Conservation (phyloP, 495 filamentous ascomycete species). For the Aspergillus biplanus region DNA sequence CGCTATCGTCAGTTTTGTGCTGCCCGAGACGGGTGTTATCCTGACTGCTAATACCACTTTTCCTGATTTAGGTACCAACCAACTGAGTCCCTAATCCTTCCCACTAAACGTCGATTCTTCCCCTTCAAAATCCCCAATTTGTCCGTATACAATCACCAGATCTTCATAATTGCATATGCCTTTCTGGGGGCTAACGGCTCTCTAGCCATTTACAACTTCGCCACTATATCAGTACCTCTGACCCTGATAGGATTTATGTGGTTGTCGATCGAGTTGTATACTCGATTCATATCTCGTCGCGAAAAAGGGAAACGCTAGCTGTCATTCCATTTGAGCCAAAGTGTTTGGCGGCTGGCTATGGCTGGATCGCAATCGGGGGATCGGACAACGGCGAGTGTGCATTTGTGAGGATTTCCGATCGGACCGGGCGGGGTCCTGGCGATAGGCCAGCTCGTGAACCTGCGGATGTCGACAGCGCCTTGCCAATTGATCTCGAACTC, state of each 20-base stretch:
- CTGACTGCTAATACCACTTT: slow-evolving; percentile 20
- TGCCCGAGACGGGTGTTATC: slow-evolving; percentile 14
- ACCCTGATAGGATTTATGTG: slow-evolving; percentile 79
- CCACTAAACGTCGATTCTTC: slow-evolving; percentile 73
- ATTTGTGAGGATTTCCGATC: slow-evolving; percentile 65
- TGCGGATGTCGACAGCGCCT: slow-evolving; percentile 62
- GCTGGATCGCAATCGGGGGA: slow-evolving; percentile 90
- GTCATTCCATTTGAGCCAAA: slow-evolving; percentile 78
- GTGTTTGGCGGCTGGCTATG: slow-evolving; percentile 81
- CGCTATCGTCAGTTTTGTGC: slow-evolving; percentile 37
- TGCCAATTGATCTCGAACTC: slow-evolving; percentile 60
- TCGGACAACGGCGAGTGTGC: slow-evolving; percentile 80
- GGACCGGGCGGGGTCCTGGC: slow-evolving; percentile 31
- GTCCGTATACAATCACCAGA: slow-evolving; percentile 49
- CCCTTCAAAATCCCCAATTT: slow-evolving; percentile 73
- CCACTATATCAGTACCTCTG: slow-evolving; percentile 82
- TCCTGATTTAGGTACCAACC: slow-evolving; percentile 52
- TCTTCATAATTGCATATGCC: slow-evolving; percentile 5
- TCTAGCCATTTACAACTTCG: slow-evolving; percentile 89
- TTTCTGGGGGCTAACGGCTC: slow-evolving; percentile 21
- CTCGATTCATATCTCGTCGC: slow-evolving; percentile 69
- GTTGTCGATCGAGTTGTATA: slow-evolving; percentile 75
- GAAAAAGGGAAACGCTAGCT: slow-evolving; percentile 74
- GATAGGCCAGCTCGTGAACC: slow-evolving; percentile 40
- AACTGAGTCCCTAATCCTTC: slow-evolving; percentile 62